Conservation (phyloP, 2,329 filamentous ascomycete species). For the Sporothrix schenckii region DNA sequence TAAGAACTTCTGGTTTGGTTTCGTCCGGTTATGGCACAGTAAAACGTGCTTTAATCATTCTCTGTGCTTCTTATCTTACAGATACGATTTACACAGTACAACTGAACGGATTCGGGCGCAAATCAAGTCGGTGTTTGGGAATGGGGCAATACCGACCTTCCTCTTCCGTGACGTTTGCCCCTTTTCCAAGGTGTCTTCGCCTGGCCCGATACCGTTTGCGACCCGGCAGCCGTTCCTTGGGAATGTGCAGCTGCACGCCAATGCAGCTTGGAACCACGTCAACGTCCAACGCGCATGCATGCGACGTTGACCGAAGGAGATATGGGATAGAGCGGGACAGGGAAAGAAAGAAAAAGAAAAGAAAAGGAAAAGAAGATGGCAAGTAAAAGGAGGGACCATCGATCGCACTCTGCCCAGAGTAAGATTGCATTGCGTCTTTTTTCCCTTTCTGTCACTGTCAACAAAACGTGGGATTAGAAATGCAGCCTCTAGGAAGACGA, state of each 20-base stretch:
- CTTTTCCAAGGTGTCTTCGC: slow-evolving; percentile 16
- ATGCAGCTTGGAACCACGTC: slow-evolving; percentile 9
- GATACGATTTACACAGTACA: slow-evolving; percentile 1
- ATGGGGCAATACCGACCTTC: slow-evolving; percentile 9
- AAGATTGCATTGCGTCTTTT: slow-evolving; percentile 14
- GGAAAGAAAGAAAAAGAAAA: background rate
- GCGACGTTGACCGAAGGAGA: background rate
- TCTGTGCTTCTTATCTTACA: background rate
- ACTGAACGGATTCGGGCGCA: background rate
- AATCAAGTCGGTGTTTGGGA: background rate
- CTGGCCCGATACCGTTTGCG: slow-evolving; percentile 2
- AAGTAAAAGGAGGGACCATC: background rate
- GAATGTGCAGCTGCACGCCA: background rate
- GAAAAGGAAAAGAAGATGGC: background rate
- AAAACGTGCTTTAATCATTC: too few species aligned
- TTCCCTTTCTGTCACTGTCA: background rate
- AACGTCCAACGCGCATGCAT: background rate
- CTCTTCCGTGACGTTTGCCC: slow-evolving; percentile 19
- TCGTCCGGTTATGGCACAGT: too few species aligned
- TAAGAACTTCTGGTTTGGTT: too few species aligned
- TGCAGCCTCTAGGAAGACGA: background rate
- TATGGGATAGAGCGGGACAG: background rate
- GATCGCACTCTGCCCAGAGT: background rate
- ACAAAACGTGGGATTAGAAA: background rate
- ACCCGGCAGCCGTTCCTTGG: slow-evolving; percentile 19